Conservation (phyloP, 495 filamentous ascomycete genomes). For the Cenococcum geophilum region DNA sequence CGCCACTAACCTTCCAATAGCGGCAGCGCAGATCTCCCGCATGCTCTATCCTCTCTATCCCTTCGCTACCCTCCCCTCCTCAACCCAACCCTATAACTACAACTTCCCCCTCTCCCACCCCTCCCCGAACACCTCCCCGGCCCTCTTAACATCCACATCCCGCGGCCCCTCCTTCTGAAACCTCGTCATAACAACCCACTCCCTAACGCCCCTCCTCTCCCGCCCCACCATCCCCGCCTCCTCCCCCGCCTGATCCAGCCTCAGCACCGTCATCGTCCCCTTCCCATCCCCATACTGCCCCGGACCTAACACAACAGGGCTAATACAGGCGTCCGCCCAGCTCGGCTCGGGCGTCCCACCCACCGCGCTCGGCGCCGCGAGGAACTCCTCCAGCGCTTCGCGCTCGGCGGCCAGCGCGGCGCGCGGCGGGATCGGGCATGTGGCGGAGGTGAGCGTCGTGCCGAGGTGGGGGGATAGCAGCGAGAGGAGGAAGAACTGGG, state of each 20-base stretch:
- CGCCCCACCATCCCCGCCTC: constrained; percentile 54
- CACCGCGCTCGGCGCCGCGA: constrained; percentile 33
- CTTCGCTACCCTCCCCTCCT: background rate
- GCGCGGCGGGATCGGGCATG: constrained; percentile 35
- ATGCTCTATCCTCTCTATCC: too few species aligned
- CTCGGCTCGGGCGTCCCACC: constrained; percentile 47
- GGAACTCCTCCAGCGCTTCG: constrained; percentile 51
- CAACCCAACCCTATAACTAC: background rate
- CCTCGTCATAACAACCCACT: constrained; percentile 65
- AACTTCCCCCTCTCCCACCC: constrained; percentile 17
- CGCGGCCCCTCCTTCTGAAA: constrained; percentile 47
- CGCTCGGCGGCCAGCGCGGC: constrained; percentile 50
- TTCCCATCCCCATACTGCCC: constrained; percentile 40
- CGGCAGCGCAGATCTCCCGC: too few species aligned
- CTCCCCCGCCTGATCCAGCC: constrained; percentile 61
- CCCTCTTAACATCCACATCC: constrained; percentile 36
- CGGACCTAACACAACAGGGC: constrained; percentile 56
- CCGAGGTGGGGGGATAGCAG: constrained; percentile 57
- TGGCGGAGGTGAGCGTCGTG: constrained; percentile 26
- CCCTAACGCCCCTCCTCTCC: constrained; percentile 59
- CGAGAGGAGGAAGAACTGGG: constrained; percentile 75
- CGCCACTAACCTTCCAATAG: too few species aligned
- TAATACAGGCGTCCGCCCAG: constrained; percentile 76
- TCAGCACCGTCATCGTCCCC: constrained; percentile 60
- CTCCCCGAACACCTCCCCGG: constrained; percentile 33